Evolutionary conservation across 257 asterid species (phyloP), one percentile per base, ranked within the genome.

Genomic region (Solanum peruvianum): DNA sequence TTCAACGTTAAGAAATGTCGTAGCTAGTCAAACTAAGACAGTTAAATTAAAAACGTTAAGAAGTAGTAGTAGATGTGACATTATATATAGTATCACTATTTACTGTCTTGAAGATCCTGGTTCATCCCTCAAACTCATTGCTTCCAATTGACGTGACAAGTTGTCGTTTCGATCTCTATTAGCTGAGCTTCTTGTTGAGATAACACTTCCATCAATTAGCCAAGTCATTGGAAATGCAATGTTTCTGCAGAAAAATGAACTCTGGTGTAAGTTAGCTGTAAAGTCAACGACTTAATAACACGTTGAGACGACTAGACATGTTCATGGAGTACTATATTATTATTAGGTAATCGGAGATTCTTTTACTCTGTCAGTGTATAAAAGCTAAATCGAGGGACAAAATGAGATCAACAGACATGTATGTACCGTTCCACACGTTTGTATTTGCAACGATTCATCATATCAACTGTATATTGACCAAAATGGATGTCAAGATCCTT

Each of bases 211-310:
- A 47, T 86, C 90, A 52, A 23, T 23, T 20, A 87, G 75, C 91
- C 92, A 87, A 23, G 84, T 58, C 47, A 60, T 78, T 35, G 92
- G 92, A 49, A 89, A 69, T 49, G 67, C 86, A 58, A 87, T 67
- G 49, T 87, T 47, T 37, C 90, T 89, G 87, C 84, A 82, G 70
- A 75, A 87, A 87, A 72, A 87, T 29, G n/a, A 45, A 35, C 41
- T 25, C 1, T 52, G 31, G 27, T 20, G 11, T n/a, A 31, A 31
- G 35, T 31, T 3, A 56, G 64, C 7, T 23, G 11, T 52, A 52
- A 18, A 52, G 62, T 18, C 11, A 52, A 52, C n/a, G 18, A 18
- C 62, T 52, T 52, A 0, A 0, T 52, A 0, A 0, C 62, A 52
- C 1, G 11, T 52, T 52, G 64, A 56, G 64, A 56, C 25, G 25